Evolutionary conservation across 192 early-diverging fungal species (phyloP), one percentile per base, ranked within the genome.

Genomic region (Coemansia sp.): DNA sequence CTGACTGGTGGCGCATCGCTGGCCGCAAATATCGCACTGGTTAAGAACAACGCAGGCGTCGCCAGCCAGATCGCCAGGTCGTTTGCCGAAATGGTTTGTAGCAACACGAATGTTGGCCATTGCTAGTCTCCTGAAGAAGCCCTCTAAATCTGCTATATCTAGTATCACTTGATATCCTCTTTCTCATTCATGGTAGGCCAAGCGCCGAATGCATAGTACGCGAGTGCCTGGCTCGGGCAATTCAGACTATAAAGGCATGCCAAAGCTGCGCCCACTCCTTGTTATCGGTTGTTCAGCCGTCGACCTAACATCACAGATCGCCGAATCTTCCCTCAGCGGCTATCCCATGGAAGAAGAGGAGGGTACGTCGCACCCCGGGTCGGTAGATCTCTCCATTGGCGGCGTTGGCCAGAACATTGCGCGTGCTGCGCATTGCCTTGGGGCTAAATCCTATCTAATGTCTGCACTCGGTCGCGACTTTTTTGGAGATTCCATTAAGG

Each of bases 351-450:
- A 45, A 45, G 15, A 17, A 17, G 17, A 45, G 42, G 42, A 45
- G 15, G 42, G 15, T 17, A 92, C 92, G 0, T 95, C 93, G 32
- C 84, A 86, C 35, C 87, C 90, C 1, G 97, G 97, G 5, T 74
- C 57, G 0, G 88, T 90, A 7, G 62, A 65, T 9, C 81, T 89
- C 8, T 77, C 86, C 3, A 55, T 91, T 10, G 97, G 97, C 48
- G 97, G 97, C 5, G 97, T 99, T 5, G 95, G 92, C 0, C 83
- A 93, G 36, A 99, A 99, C 73, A 84, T 99, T 7, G 93, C 92
- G 4, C 92, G 97, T 62, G 89, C 91, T 0, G 88, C 89, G 22
- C 77, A 71, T 35, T 77, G 85, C 23, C 84, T 90, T 5, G 87
- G 90, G 7, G 85, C 84, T 0, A 69, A 87, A 41, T 84, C 89